phyloP scores from a whole-genome alignment of 140 eudicot species.

The Oenanthe javanica region DNA sequence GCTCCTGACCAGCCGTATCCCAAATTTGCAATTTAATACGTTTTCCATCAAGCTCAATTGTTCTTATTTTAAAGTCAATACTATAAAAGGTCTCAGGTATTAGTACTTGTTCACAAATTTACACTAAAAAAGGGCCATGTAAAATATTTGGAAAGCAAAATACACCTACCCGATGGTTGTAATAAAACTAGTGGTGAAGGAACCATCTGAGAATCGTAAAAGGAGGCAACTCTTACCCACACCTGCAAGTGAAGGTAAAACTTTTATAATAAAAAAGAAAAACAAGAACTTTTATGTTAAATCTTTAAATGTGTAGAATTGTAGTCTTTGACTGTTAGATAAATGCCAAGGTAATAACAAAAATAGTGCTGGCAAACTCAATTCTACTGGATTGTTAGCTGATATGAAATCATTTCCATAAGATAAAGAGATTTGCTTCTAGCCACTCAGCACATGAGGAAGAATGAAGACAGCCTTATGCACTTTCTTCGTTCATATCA shows the following conservation, averaged over 20 bases:
- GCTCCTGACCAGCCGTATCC: constrained; percentile 94
- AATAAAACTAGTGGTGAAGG: constrained; percentile 80
- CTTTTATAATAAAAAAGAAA: neutral
- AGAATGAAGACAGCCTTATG: neutral
- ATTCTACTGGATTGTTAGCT: neutral
- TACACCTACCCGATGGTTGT: constrained; percentile 67
- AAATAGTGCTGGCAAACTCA: neutral
- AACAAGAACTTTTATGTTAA: neutral
- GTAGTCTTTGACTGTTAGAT: neutral
- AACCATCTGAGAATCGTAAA: constrained; percentile 74
- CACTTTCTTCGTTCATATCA: neutral
- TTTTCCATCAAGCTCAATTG: constrained; percentile 81
- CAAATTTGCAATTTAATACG: constrained; percentile 75
- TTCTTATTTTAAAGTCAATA: constrained; percentile 78
- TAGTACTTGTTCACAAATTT: neutral
- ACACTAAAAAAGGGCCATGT: neutral
- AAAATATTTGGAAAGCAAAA: neutral
- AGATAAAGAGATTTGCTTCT: neutral
- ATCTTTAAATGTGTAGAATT: neutral
- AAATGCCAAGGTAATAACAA: neutral
- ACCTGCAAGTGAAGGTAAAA: constrained; percentile 35
- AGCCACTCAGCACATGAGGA: neutral
- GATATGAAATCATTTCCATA: neutral
- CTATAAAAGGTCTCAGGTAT: constrained; percentile 20
- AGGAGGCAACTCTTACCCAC: constrained; percentile 90